Percentiles rank a stretch among this genome's conserved stretches.
These are phyloP conservation scores for Austroboletus olivaceoglutinosus DNA, from an alignment of 1,284 basidiomycete genomes.

Conservation along the genomic window DNA sequence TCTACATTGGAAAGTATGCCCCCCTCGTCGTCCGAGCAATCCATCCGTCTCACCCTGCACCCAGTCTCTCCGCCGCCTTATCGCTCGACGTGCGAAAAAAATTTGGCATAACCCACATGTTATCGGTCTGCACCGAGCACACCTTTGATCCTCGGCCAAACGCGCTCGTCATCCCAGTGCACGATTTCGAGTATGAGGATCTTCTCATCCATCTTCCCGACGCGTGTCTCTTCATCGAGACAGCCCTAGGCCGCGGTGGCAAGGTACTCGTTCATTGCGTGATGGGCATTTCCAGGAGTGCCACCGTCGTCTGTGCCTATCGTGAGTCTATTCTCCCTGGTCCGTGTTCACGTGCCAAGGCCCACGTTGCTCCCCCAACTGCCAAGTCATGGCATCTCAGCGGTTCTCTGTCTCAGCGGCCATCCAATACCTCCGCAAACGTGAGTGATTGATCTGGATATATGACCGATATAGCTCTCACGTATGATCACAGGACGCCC, in stretches of 20 bases:
- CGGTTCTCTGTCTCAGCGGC: conserved; percentile 44
- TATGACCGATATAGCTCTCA: conserved; percentile 6
- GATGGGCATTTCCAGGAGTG: conserved; percentile 68
- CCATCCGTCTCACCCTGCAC: not conserved
- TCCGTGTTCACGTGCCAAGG: not conserved
- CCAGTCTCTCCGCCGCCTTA: conserved; percentile 49
- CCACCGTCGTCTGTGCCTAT: conserved; percentile 67
- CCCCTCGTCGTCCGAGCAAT: not conserved
- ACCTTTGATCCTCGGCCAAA: conserved; percentile 39
- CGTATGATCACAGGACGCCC: conserved; percentile 43
- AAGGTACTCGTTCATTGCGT: conserved; percentile 74
- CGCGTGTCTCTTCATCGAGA: conserved; percentile 54
- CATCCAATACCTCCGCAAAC: conserved; percentile 46
- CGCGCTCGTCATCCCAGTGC: conserved; percentile 49
- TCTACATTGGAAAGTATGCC: conserved; percentile 57
- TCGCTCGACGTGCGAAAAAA: conserved; percentile 39
- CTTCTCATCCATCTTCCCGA: conserved; percentile 54
- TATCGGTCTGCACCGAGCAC: conserved; percentile 62
- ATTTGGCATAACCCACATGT: conserved; percentile 53
- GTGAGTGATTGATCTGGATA: conserved; percentile 34
- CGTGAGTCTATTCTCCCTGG: conserved; percentile 36
- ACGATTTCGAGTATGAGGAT: conserved; percentile 61
- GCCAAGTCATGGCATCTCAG: conserved; percentile 53
- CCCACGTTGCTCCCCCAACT: conserved; percentile 1
- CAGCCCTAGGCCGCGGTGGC: conserved; percentile 46